Evolutionary conservation across 768 basidiomycete species (phyloP), one percentile per base, ranked within the genome.

Genomic region (Vishniacozyma victoriae): DNA sequence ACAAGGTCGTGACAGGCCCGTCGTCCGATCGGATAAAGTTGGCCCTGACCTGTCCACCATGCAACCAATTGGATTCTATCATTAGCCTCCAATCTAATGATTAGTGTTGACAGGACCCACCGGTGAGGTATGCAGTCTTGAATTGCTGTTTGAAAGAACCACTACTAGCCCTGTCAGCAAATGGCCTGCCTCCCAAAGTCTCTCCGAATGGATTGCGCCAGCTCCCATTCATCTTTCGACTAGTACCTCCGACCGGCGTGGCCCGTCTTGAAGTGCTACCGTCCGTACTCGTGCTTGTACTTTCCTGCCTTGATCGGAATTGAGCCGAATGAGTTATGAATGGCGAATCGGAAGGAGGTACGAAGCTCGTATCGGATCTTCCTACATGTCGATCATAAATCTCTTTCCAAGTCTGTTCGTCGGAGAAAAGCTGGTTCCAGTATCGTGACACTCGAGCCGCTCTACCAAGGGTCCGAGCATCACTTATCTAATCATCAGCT

Each of bases 1-100:
- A 87, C 18, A 92, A 77, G 3, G 85, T 87, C 0, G 93, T 95
- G 22, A 96, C 86, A 24, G 87, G 84, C 14, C 82, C 83, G 27
- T 77, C 75, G 48, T 78, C 80, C 60, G 73, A 67, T 26, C 70
- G 68, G 47, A 70, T 72, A 63, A 87, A 86, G 0, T 80, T 76
- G 3, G 80, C 80, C 7, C 92, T 76, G 3, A 89, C 68, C 6
- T 76, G 76, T 1, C 88, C 88, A 1, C 85, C 85, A 26, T 77
- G 76, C 13, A 84, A 78, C 87, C 90, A 91, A 57, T 86, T 85
- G 31, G 80, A 79, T 72, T 85, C 87, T 88, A 35, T 31, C 20
- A 47, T 42, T 31, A 43, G 38, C 9, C 9, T 33, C 29, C 29
- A 9, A 33, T 33, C 29, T 22, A 31, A 5, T 47, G 36, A 19